A percentile compares a stretch with the other conserved stretches of the same genome.
phyloP scores from a whole-genome alignment of 2,329 filamentous ascomycete genomes.

The Camillea tinctor region DNA sequence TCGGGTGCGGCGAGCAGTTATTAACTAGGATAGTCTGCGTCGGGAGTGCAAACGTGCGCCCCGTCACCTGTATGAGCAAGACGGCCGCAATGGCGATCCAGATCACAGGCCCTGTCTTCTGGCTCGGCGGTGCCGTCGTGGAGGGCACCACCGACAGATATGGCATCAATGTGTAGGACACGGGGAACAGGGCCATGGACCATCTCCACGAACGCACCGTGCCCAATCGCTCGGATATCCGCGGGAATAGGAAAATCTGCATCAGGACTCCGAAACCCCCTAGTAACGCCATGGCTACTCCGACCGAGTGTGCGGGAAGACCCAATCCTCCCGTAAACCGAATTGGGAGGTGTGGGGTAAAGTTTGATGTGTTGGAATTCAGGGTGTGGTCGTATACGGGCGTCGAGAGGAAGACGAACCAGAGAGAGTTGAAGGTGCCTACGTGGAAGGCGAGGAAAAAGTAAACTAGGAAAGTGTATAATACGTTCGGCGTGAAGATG shows the following conservation, averaged over 20 bases:
- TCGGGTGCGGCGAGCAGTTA: conserved; percentile 48
- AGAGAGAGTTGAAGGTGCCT: conserved; percentile 73
- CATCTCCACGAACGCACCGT: conserved; percentile 66
- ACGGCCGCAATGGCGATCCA: conserved; percentile 66
- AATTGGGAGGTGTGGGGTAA: conserved; percentile 48
- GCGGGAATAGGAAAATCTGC: conserved; percentile 70
- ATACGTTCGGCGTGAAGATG: conserved; percentile 56
- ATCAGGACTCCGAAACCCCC: conserved; percentile 73
- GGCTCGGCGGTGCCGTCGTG: conserved; percentile 45
- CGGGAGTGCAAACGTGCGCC: conserved; percentile 60
- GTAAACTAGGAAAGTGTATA: conserved; percentile 58
- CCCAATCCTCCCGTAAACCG: conserved; percentile 73
- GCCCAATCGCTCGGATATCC: conserved; percentile 63
- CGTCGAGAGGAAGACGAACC: conserved; percentile 74
- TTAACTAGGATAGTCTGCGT: conserved; percentile 47
- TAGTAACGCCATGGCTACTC: conserved; percentile 75
- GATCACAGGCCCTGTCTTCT: conserved; percentile 54
- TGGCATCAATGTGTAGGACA: conserved; percentile 68
- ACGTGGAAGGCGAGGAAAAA: conserved; percentile 72
- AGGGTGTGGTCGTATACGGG: conserved; percentile 56
- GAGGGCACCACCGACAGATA: conserved; percentile 66
- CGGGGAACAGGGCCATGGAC: conserved; percentile 68
- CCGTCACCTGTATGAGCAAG: conserved; percentile 63
- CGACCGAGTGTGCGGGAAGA: conserved; percentile 68
- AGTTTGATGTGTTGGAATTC: conserved; percentile 30